These are phyloP conservation scores for Dendrobium officinale DNA, from an alignment of 106 monocot genomes.

Conservation along the genomic window DNA sequence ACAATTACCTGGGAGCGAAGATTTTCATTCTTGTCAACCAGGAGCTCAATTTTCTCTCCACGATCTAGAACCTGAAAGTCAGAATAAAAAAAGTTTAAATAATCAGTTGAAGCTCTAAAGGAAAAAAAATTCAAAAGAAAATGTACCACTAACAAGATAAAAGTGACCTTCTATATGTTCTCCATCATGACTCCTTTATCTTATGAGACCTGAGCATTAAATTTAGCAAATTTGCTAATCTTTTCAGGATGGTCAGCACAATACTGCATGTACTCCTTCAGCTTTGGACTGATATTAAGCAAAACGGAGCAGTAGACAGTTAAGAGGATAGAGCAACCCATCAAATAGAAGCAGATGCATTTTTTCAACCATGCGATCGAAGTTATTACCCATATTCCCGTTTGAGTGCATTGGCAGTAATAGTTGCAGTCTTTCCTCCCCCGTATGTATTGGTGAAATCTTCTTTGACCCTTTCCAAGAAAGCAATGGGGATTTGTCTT, in stretches of 20 bases:
- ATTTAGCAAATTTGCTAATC: constrained; percentile 20
- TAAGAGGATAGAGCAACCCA: not conserved
- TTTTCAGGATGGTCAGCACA: constrained; percentile 19
- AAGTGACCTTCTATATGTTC: constrained; percentile 16
- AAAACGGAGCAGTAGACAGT: not conserved
- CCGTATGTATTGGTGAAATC: constrained; percentile 16
- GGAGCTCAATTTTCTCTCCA: constrained; percentile 28
- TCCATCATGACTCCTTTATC: constrained; percentile 28
- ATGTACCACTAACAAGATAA: not conserved
- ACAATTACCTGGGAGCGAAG: constrained; percentile 20
- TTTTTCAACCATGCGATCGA: not conserved
- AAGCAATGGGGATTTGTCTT: constrained; percentile 22
- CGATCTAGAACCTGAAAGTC: constrained; percentile 22
- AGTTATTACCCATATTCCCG: constrained; percentile 9
- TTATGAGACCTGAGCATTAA: constrained; percentile 21
- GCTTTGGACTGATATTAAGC: constrained; percentile 4
- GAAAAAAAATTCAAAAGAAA: not conserved
- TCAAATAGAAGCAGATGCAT: not conserved
- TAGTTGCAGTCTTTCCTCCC: constrained; percentile 21
- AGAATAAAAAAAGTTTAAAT: no score
- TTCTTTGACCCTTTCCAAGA: constrained; percentile 20
- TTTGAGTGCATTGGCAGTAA: constrained; percentile 11
- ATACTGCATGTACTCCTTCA: constrained; percentile 23
- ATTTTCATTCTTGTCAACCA: constrained; percentile 28
- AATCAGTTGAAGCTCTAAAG: not conserved